Conservation (phyloP, 2,329 filamentous ascomycete species). For the Paecilomyces formosus region DNA sequence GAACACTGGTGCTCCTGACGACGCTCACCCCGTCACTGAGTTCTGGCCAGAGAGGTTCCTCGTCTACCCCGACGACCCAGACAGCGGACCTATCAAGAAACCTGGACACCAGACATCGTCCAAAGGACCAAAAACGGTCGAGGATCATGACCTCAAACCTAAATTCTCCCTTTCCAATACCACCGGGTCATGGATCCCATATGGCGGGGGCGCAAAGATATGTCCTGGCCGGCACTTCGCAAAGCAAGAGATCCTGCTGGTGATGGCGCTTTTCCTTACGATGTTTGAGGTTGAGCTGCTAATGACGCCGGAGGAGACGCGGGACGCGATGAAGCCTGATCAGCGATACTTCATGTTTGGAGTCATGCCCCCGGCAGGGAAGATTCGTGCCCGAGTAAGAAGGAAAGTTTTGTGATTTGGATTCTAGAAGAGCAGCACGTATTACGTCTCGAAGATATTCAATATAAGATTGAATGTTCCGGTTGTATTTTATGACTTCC, state of each 20-base stretch:
- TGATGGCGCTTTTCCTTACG: conserved; percentile 14
- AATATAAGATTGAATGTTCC: background rate
- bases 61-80: background rate
- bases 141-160: background rate
- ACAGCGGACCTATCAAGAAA: background rate
- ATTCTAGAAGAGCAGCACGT: too few relatives aligned
- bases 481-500: background rate
- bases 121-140: background rate
- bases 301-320: background rate
- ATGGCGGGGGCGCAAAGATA: conserved; percentile 26
- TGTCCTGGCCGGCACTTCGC: conserved; percentile 37
- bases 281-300: background rate
- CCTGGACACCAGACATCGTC: background rate
- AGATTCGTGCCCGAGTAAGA: background rate
- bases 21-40: background rate
- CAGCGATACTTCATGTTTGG: background rate
- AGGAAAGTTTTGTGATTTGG: background rate
- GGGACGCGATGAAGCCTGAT: background rate
- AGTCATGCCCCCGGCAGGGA: background rate
- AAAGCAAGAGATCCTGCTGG: conserved; percentile 33
- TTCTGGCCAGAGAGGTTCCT: background rate
- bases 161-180: conserved; percentile 7
- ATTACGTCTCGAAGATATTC: background rate
- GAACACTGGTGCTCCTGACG: conserved; percentile 3
- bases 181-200: conserved; percentile 17